Evolutionary conservation across 108 stramenopile genomes (phyloP).

Genomic region (Cyclostephanos invisitatus): DNA sequence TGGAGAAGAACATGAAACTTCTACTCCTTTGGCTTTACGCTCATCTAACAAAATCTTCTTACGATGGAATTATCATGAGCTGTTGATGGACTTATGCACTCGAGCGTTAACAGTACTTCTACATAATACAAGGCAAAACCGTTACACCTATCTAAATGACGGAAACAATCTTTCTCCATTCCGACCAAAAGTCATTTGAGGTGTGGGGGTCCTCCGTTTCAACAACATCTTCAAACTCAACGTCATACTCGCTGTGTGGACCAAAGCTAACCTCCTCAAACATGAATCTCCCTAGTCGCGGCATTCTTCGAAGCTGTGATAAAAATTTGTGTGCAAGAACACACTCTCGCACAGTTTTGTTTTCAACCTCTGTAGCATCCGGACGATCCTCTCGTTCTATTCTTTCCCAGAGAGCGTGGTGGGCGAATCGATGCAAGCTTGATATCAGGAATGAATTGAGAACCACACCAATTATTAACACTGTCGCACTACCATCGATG

Average conservation of each 20-base stretch:
- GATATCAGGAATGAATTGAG: constrained; percentile 66
- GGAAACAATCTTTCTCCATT: constrained; percentile 49
- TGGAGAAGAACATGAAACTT: no score
- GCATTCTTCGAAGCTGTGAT: constrained; percentile 28
- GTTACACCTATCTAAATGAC: constrained; percentile 26
- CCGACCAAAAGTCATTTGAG: constrained; percentile 33
- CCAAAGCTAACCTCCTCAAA: constrained; percentile 50
- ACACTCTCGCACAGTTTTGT: constrained; percentile 42
- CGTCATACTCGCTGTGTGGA: constrained; percentile 40
- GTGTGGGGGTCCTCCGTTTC: constrained; percentile 32
- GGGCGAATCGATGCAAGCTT: constrained; percentile 59
- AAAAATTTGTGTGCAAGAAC: constrained; percentile 45
- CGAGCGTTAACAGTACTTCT: no score
- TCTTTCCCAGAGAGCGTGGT: constrained; percentile 71
- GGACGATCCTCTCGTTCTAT: constrained; percentile 53
- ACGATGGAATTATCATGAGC: no score
- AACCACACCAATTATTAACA: constrained; percentile 65
- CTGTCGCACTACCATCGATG: constrained; percentile 55
- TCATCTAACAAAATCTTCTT: no score
- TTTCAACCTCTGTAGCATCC: constrained; percentile 32
- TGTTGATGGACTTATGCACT: no score
- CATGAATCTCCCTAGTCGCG: constrained; percentile 34
- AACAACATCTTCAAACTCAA: constrained; percentile 44
- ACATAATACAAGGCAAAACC: not conserved
- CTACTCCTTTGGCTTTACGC: no score